A percentile compares a stretch with the other conserved stretches of the same genome.
phyloP scores from a whole-genome alignment of 164 flowering plant genomes.

The Akebia trifoliata region DNA sequence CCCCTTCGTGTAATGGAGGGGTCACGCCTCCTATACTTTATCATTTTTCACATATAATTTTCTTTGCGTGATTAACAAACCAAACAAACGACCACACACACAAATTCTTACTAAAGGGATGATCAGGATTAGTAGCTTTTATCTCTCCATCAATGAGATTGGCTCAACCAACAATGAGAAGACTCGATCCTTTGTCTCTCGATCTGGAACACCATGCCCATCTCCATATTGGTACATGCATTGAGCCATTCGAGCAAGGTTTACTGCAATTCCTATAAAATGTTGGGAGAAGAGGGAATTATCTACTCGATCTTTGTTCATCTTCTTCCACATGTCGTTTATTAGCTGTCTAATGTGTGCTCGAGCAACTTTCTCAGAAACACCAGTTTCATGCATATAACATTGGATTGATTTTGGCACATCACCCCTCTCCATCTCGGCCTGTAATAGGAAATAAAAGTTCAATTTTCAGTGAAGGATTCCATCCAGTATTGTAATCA shows the following conservation, averaged over 20 bases:
- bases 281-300: constrained; percentile 15
- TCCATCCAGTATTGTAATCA: too few species aligned
- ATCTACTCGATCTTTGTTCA: constrained; percentile 12
- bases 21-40: too few species aligned
- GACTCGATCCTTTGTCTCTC: constrained; percentile 5
- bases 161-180: constrained; percentile 8
- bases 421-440: constrained; percentile 31
- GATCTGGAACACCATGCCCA: constrained; percentile 33
- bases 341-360: constrained; percentile 18
- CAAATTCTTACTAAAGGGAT: too few species aligned
- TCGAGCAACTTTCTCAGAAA: constrained; percentile 24
- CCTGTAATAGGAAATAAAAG: too few species aligned
- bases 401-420: constrained; percentile 24
- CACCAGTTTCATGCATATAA: constrained; percentile 18
- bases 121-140: too few species aligned
- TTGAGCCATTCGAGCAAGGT: constrained; percentile 31
- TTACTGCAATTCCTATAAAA: constrained; percentile 21
- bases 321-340: constrained; percentile 27
- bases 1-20: too few species aligned
- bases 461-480: too few species aligned
- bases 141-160: background rate
- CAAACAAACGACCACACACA: too few species aligned
- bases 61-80: too few species aligned
- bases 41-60: too few species aligned
- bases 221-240: constrained; percentile 44